Evolutionary conservation across 768 basidiomycete genomes (phyloP).

Genomic region (Russula lepida): DNA sequence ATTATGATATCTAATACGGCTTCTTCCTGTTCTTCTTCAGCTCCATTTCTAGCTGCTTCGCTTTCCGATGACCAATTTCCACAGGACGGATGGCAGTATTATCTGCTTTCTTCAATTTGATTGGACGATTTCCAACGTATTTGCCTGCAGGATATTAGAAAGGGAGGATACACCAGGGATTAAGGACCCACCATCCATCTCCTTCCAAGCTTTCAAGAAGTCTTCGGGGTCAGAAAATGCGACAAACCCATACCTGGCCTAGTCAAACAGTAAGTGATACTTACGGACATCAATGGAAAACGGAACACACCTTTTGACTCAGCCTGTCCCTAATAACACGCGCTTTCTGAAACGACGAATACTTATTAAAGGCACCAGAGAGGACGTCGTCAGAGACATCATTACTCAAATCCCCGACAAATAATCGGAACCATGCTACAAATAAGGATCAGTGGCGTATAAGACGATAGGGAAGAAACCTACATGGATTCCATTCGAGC

Average conservation of each 20-base stretch:
- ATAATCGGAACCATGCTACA: constrained; percentile 92
- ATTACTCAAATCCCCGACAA: constrained; percentile 96
- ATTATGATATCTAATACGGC: constrained; percentile 49
- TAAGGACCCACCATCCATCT: constrained; percentile 82
- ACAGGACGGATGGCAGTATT: constrained; percentile 79
- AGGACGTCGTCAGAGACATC: constrained; percentile 96
- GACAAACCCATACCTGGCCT: constrained; percentile 97
- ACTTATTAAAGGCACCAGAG: constrained; percentile 87
- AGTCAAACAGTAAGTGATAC: constrained; percentile 10
- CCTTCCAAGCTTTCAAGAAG: constrained; percentile 97
- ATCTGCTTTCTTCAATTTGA: constrained; percentile 93
- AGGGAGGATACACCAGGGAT: background rate
- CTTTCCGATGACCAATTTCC: constrained; percentile 89
- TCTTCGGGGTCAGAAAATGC: constrained; percentile 98
- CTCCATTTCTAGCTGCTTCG: constrained; percentile 81
- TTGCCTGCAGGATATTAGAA: constrained; percentile 50
- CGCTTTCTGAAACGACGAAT: constrained; percentile 88
- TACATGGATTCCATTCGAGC: constrained; percentile 95
- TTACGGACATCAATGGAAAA: background rate
- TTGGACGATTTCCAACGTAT: constrained; percentile 97
- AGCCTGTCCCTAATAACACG: constrained; percentile 91
- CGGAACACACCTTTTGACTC: constrained; percentile 72
- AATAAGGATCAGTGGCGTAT: constrained; percentile 10
- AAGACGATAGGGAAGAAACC: constrained; percentile 26
- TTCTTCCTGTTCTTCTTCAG: constrained; percentile 80